Evolutionary conservation across 371 early-diverging fungal species (phyloP), one percentile per base, ranked within the genome.

Genomic region (Apophysomyces ossiformis): DNA sequence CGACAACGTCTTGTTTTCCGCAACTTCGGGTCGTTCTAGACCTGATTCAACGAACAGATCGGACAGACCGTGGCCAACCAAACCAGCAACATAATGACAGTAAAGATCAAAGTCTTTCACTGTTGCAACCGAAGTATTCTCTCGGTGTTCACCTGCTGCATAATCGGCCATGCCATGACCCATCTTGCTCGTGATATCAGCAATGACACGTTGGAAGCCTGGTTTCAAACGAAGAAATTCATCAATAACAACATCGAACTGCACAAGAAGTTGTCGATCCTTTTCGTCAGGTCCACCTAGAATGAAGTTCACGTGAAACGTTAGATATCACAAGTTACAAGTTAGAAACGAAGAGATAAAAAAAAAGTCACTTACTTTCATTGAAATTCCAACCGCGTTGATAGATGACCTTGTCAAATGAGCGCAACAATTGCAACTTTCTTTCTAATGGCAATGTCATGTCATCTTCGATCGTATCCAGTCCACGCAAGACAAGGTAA

Each of bases 401-500:
- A 65, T 88, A 90, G 56, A 94, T 89, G 45, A 86, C 73, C 64
- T 92, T 83, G 70, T 96, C 91, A 82, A 98, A 97, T 6, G 81
- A 77, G 61, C 87, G 77, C 71, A 98, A 78, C 36, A 96, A 68
- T 16, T 85, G 82, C 37, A 89, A 71, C 76, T 98, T 98, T 72
- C 77, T 85, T 7, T 89, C 87, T 44, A 91, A 75, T 21, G 82
- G 79, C 43, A 98, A 81, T 37, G 95, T 90, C 97, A 99, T 96
- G 71, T 99, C 99, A 81, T 99, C 99, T 82, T 99, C 99, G 64
- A 99, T 86, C 1, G 99, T 99, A 76, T 99, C 99, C 65, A 98
- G 85, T 8, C 95, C 99, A 57, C 99, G 91, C 65, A 99, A 86
- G 44, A 96, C 87, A 39, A 95, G 87, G 77, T 99, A 99, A 74